Percentiles rank a stretch among this genome's conserved stretches.
phyloP scores from a whole-genome alignment of 2,329 filamentous ascomycete genomes.

The Botrytis fabae region DNA sequence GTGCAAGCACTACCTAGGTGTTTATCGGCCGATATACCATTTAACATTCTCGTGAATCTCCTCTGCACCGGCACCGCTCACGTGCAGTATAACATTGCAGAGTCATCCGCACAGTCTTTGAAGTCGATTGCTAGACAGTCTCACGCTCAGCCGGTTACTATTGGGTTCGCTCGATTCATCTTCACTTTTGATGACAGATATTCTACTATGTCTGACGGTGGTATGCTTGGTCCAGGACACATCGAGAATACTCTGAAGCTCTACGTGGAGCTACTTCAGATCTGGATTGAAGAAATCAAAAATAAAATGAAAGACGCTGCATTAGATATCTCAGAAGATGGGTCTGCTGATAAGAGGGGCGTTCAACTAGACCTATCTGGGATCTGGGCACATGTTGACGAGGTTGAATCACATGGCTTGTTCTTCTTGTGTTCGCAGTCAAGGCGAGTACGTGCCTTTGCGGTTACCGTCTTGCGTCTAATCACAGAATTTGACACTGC shows the following conservation, averaged over 20 bases:
- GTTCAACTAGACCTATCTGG: conserved; percentile 82
- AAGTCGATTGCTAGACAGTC: conserved; percentile 94
- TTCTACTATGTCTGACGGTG: conserved; percentile 95
- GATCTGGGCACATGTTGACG: conserved; percentile 90
- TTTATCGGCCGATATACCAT: conserved; percentile 83
- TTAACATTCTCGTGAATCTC: conserved; percentile 91
- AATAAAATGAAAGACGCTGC: conserved; percentile 76
- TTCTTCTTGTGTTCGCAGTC: conserved; percentile 98
- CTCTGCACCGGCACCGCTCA: conserved; percentile 96
- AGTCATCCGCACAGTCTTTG: conserved; percentile 86
- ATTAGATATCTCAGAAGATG: conserved; percentile 63
- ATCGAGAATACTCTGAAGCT: conserved; percentile 91
- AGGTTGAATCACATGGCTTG: conserved; percentile 92
- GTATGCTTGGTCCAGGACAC: conserved; percentile 89
- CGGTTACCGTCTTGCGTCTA: conserved; percentile 86
- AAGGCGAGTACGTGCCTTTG: conserved; percentile 81
- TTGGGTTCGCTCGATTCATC: conserved; percentile 94
- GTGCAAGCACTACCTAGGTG: conserved; percentile 96
- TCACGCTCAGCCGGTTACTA: conserved; percentile 92
- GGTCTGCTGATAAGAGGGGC: conserved; percentile 65
- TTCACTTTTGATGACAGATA: conserved; percentile 98
- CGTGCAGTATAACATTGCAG: conserved; percentile 87
- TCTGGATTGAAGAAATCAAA: conserved; percentile 97
- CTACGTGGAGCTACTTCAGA: conserved; percentile 89
- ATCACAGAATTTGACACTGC: conserved; percentile 93